A percentile compares a stretch with the other conserved stretches of the same genome.
These are phyloP conservation scores for Penicillium sp. DNA, from an alignment of 2,329 filamentous ascomycete genomes.

Conservation along the genomic window DNA sequence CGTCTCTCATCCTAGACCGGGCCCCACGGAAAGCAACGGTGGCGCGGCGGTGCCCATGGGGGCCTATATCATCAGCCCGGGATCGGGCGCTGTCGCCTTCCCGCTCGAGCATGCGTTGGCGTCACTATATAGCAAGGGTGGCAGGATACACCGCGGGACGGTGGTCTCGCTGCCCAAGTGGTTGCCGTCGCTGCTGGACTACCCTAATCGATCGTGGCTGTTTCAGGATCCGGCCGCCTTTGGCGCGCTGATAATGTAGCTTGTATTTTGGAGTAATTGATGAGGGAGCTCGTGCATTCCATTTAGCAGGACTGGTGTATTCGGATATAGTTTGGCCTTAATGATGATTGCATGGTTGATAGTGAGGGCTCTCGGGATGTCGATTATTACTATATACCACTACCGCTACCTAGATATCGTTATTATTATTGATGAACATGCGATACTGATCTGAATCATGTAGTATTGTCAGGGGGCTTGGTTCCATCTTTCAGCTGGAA, in stretches of 20 bases:
- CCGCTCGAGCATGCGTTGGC: constrained; percentile 15
- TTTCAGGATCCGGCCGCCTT: constrained; percentile 13
- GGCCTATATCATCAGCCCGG: not conserved
- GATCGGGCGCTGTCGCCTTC: constrained; percentile 1
- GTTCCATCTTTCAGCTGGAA: too few relatives aligned
- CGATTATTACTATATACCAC: too few relatives aligned
- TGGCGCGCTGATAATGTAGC: constrained; percentile 10
- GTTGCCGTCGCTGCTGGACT: constrained; percentile 13
- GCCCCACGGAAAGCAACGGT: constrained; percentile 1
- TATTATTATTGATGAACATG: not conserved
- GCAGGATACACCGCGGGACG: not conserved
- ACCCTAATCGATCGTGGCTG: constrained; percentile 13
- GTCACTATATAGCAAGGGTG: constrained; percentile 9
- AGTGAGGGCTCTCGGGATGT: too few relatives aligned
- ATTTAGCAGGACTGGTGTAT: too few relatives aligned
- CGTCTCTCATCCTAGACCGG: not conserved
- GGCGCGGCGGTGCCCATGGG: not conserved
- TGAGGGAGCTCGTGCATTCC: too few relatives aligned
- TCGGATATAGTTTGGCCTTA: too few relatives aligned
- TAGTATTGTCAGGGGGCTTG: too few relatives aligned
- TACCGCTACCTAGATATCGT: not conserved
- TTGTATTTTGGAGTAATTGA: too few relatives aligned
- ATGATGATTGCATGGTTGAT: too few relatives aligned
- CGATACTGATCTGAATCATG: too few relatives aligned
- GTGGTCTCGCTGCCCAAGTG: constrained; percentile 12